Evolutionary conservation across 179 eudicot genomes (phyloP), one percentile per base, ranked within the genome.

Genomic region (Carnegiea gigantea): DNA sequence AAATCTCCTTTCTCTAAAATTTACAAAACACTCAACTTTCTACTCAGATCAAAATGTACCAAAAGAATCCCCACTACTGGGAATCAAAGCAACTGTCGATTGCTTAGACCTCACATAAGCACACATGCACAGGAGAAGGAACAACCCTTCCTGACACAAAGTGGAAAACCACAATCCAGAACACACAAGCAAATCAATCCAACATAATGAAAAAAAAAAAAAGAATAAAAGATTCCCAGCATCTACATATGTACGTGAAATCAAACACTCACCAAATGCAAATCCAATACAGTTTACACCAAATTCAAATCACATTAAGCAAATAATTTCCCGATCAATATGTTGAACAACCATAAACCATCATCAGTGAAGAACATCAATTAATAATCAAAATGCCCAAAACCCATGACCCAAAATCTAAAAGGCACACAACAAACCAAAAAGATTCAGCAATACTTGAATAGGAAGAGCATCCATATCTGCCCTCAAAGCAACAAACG

Each of bases 401-500:
- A 70, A 40, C n/a, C 59, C 8, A 18, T 4, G 7, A 57, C 6
- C 68, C 74, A 49, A 70, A 21, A 77, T 26, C 9, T 75, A 77
- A 17, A 72, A 23, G 33, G 0, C 20, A 75, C 6, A 51, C 46
- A 17, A n/a, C 9, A 62, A 59, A 7, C 10, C 6, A 76, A 74
- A 46, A 70, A 51, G 46, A 26, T 62, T 23, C 40, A 85, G 48
- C 70, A 79, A 73, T 78, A 94, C 98, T 97, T 95, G 94, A 87
- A 95, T 88, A 8, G 96, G 94, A 57, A 95, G 96, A 80, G 97
- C 96, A 83, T 95, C 98, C 97, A 95, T 95, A 84, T 92, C 98
- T 0, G 96, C 98, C 77, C 98, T 88, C 49, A 95, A 86, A 77
- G 88, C 92, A 73, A 95, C 89, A 85, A 89, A 91, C 3, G 98